These are phyloP conservation scores for Pisolithus marmoratus DNA, from an alignment of 768 basidiomycete species.

Conservation along the genomic window DNA sequence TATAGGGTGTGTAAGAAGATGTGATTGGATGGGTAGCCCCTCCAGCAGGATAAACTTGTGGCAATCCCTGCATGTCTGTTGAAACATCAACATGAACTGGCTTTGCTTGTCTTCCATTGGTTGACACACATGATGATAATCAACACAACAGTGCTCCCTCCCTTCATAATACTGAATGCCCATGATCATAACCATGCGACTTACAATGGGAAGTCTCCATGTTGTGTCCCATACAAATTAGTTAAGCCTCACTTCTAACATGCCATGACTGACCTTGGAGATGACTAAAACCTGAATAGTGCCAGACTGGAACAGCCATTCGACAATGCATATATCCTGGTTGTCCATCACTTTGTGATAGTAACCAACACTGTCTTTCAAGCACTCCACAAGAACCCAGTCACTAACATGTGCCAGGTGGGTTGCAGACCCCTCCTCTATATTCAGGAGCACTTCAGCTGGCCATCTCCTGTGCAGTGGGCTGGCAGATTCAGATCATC, in stretches of 20 bases:
- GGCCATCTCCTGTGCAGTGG: conserved; percentile 84
- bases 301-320: conserved; percentile 87
- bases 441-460: conserved; percentile 81
- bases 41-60: conserved; percentile 98
- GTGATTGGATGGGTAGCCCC: conserved; percentile 96
- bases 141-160: conserved; percentile 95
- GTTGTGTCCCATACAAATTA: conserved; percentile 68
- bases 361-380: conserved; percentile 89
- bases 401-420: conserved; percentile 86
- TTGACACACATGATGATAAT: conserved; percentile 95
- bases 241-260: background rate
- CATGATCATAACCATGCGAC: conserved; percentile 99
- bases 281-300: conserved; percentile 94
- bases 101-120: conserved; percentile 84
- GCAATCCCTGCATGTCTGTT: conserved; percentile 96
- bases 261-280: conserved; percentile 62
- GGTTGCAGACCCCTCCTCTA: conserved; percentile 76
- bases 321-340: conserved; percentile 92
- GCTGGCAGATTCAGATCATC: conserved; percentile 85
- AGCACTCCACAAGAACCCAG: conserved; percentile 63
- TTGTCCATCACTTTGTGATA: conserved; percentile 91
- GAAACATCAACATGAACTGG: conserved; percentile 95
- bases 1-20: conserved; percentile 82
- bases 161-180: conserved; percentile 97
- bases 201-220: conserved; percentile 90